Evolutionary conservation across 106 monocot genomes (phyloP).

Genomic region (Dioscorea dumetorum): DNA sequence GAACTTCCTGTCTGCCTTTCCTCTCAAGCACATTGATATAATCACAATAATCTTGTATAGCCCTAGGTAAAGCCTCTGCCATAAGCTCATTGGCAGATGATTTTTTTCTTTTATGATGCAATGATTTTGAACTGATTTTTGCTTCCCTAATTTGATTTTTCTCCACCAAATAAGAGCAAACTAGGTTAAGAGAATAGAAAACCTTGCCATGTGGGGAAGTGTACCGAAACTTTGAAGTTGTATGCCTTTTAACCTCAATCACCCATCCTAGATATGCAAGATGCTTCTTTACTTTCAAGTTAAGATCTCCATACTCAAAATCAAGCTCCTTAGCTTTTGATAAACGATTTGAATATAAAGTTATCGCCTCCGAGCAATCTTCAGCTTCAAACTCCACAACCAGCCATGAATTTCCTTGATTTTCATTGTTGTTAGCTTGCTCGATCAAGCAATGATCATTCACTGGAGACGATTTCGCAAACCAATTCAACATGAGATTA

Average conservation of each 20-base stretch:
- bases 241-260: constrained; percentile 19
- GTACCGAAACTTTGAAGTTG: constrained; percentile 14
- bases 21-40: constrained; percentile 10
- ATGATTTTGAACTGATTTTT: not conserved
- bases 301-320: too few species aligned
- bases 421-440: not conserved
- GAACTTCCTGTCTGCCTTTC: not conserved
- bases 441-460: not conserved
- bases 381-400: constrained; percentile 26
- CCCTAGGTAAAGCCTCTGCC: constrained; percentile 20
- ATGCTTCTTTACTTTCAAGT: constrained; percentile 29
- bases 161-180: constrained; percentile 12
- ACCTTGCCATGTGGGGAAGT: constrained; percentile 21
- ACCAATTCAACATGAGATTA: too few species aligned
- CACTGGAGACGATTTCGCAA: not conserved
- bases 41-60: constrained; percentile 17
- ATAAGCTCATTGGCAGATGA: not conserved
- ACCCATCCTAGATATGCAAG: constrained; percentile 46
- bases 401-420: constrained; percentile 18
- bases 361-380: constrained; percentile 30
- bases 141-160: not conserved
- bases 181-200: constrained; percentile 27
- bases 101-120: not conserved
- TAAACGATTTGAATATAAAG: constrained; percentile 8
- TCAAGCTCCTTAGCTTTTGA: too few species aligned